Base-by-base conservation (phyloP, 352 stramenopile species). In the Phytophthora quininea region DNA sequence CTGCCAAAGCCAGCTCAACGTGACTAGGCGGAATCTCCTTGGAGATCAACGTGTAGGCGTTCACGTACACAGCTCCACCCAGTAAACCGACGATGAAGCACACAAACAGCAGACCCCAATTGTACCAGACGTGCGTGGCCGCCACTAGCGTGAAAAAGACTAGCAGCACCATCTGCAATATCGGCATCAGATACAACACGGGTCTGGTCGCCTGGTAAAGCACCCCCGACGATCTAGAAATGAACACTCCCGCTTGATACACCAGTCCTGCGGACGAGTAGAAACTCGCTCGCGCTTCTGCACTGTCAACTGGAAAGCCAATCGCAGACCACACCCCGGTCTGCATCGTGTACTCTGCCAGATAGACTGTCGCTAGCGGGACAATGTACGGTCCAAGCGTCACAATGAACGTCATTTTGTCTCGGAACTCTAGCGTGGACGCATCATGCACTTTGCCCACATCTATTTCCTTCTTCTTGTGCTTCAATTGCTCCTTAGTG, bases 301-400 rank as follows among this genome's bases (percentile, higher is more conserved):
- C 70, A 64, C 79, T 86, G 29, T 81, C 74, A 0, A 98, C 86
- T 1, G 96, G 96, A 66, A 98, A 98, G 8, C 96, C 94, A 67
- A 98, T 98, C 10, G 93, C 83, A 12, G 90, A 96, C 96, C 96
- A 98, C 11, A 96, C 89, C 30, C 94, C 96, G 1, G 88, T 93
- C 74, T 98, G 93, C 71, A 98, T 93, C 4, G 90, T 92, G 76
- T 98, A 98, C 70, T 98, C 96, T 8, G 93, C 88, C 38, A 96
- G 90, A 71, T 98, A 98, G 4, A 98, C 95, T 33, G 91, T 77
- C 45, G 95, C 88, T 9, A 98, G 70, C 6, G 93, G 92, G 24
- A 98, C 73, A 55, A 95, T 98, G 71, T 98, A 98, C 30, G 88
- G 88, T 47, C 89, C 95, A 0, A 98, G 81, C 37, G 74, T 91